Evolutionary conservation across 139 green algal species (phyloP), one percentile per base, ranked within the genome.

Genomic region (Picochlorum sp.): DNA sequence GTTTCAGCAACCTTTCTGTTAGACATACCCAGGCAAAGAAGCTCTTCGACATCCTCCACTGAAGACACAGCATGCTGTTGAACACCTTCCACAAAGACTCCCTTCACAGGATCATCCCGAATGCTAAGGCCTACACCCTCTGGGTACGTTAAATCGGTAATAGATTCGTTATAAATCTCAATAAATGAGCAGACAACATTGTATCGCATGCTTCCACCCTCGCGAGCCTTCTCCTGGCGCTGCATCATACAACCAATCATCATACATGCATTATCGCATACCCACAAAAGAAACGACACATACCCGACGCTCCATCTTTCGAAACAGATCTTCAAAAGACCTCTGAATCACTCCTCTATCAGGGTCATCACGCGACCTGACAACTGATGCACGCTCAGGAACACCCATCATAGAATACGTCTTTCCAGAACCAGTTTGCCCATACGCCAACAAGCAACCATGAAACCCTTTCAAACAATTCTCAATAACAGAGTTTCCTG

Each of bases 361-460:
- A 20, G 45, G 38, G n/a, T 59, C 68, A 18, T 9, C 21, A 7
- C 38, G 15, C 20, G 47, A 20, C 10, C 21, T 32, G 18, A 10
- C 49, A 49, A 9, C 13, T 28, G 15, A 21, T 77, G 23, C 20
- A 13, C 32, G 41, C 2, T 66, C 41, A 23, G 57, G 50, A 8
- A 45, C 18, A 6, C 83, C 84, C 59, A 85, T 71, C 89, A 98
- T 98, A 11, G 93, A 98, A 74, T 96, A 84, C 2, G 92, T 98
- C 73, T 98, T 98, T 50, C 92, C 92, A 23, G 73, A 89, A 65
- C 77, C 90, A 26, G 92, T 98, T 77, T 98, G 93, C 4, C 92
- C 92, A 69, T 98, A 98, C 0, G 92, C 92, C 77, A 98, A 97
- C 0, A 98, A 85, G 0, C 89, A 96, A 58, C 81, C 80, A 78